Evolutionary conservation across 768 basidiomycete species (phyloP).

Genomic region (Suillus cothurnatus): DNA sequence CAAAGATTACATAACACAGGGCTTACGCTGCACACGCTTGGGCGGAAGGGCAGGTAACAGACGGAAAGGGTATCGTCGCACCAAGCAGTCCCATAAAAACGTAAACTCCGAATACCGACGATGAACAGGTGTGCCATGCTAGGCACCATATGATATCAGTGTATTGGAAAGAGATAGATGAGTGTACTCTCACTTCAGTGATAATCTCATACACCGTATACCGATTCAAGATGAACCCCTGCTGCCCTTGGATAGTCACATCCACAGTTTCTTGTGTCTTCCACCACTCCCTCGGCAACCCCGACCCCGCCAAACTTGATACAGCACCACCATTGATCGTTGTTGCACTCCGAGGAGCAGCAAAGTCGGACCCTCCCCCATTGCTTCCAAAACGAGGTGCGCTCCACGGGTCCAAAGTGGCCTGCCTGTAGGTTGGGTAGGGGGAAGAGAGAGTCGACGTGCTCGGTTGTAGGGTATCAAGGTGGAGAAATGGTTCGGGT

Average conservation of each 20-base stretch:
- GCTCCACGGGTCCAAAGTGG: slow-evolving; percentile 65
- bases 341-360: slow-evolving; percentile 22
- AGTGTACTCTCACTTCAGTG: slow-evolving; percentile 60
- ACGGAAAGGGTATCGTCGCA: slow-evolving; percentile 91
- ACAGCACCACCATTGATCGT: slow-evolving; percentile 45
- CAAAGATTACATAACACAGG: neutral
- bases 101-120: slow-evolving; percentile 94
- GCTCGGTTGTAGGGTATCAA: slow-evolving; percentile 56
- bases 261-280: slow-evolving; percentile 73
- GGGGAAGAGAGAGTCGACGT: slow-evolving; percentile 50
- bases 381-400: slow-evolving; percentile 34
- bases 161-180: slow-evolving; percentile 10
- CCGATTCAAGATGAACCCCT: slow-evolving; percentile 89
- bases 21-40: slow-evolving; percentile 87
- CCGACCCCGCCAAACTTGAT: slow-evolving; percentile 68
- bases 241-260: slow-evolving; percentile 79
- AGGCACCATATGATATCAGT: slow-evolving; percentile 15
- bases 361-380: slow-evolving; percentile 35
- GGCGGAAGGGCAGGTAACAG: slow-evolving; percentile 87
- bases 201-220: slow-evolving; percentile 83
- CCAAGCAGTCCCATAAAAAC: slow-evolving; percentile 85
- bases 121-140: slow-evolving; percentile 71
- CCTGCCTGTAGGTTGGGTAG: slow-evolving; percentile 46
- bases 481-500: slow-evolving; percentile 72
- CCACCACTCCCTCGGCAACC: slow-evolving; percentile 85